Evolutionary conservation across 495 filamentous ascomycete genomes (phyloP), one percentile per base, ranked within the genome.

Genomic region (Aspergillus nidulans): DNA sequence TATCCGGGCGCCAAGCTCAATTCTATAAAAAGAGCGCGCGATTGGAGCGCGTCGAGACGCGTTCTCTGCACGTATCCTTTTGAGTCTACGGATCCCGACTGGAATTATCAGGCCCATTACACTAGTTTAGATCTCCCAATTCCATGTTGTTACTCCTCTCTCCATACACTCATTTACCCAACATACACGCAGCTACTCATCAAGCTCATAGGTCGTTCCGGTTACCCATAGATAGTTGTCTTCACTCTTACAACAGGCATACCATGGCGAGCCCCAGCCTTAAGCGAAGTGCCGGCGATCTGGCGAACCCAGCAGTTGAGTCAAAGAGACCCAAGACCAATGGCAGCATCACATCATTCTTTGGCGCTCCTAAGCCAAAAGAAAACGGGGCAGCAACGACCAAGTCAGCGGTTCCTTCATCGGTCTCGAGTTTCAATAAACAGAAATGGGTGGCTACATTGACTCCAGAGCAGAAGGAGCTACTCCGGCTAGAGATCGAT

Each of bases 401-500:
- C 30, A 52, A 39, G 12, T 49, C 54, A 25, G 24, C 59, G 18
- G 38, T 56, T 40, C 30, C 66, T 20, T 57, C 70, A n/a, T 59
- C 71, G 1, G 41, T 53, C 1, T 65, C 71, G 4, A 89, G 81
- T 46, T 97, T 96, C 72, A 81, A 96, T 74, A 97, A 96, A 72
- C 81, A 77, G 6, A 88, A 85, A 74, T 98, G 94, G 94, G 77
- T 90, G 1, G 80, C 81, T 12, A 83, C 81, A 38, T 77, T 98
- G 53, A 91, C 83, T 0, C 60, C 79, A 5, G 95, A 97, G 74
- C 90, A 96, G 68, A 88, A 84, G 63, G 78, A 85, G 16, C 74
- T 97, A 23, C 77, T 98, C 34, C 74, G 87, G 55, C 78, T 98
- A 25, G 94, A 98, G 70, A 96, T 97, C 63, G 81, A 92, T 36